Evolutionary conservation across 2,329 filamentous ascomycete species (phyloP).

Genomic region (Xylariaceae sp.): DNA sequence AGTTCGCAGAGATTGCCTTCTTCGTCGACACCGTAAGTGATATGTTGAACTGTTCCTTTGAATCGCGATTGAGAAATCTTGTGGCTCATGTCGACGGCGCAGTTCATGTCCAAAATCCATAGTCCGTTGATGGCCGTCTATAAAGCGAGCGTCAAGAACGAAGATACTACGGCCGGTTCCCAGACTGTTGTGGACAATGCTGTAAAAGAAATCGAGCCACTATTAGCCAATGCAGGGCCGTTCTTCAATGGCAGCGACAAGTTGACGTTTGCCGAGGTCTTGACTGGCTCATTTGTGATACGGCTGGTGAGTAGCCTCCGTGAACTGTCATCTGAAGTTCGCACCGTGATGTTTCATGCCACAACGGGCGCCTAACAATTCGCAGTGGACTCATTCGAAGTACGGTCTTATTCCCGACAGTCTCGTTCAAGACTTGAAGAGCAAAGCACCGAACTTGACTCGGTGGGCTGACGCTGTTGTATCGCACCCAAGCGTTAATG

Average conservation of each 20-base stretch:
- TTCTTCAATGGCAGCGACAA: constrained; percentile 64
- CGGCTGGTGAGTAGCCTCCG: constrained; percentile 38
- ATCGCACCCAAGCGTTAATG: constrained; percentile 63
- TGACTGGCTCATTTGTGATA: constrained; percentile 65
- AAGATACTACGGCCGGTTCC: constrained; percentile 47
- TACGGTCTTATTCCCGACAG: constrained; percentile 51
- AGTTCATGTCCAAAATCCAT: constrained; percentile 60
- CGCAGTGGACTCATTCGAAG: constrained; percentile 35
- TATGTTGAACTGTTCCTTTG: not conserved
- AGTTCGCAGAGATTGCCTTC: constrained; percentile 53
- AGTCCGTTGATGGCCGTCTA: constrained; percentile 14
- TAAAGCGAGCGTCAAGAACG: constrained; percentile 42
- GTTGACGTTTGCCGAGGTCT: constrained; percentile 73
- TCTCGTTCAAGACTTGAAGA: constrained; percentile 45
- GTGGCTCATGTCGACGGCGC: not conserved
- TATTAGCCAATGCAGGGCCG: constrained; percentile 55
- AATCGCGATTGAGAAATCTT: not conserved
- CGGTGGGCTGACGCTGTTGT: constrained; percentile 63
- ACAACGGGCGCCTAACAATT: too few relatives aligned
- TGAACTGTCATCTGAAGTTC: not conserved
- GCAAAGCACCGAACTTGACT: constrained; percentile 62
- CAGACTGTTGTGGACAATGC: constrained; percentile 54
- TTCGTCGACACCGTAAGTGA: constrained; percentile 60
- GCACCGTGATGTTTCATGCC: too few relatives aligned
- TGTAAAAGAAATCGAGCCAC: constrained; percentile 70